A percentile compares a stretch with the other conserved stretches of the same genome.
Conservation (phyloP, 2,329 filamentous ascomycete genomes). For the Cryphonectria radicalis region DNA sequence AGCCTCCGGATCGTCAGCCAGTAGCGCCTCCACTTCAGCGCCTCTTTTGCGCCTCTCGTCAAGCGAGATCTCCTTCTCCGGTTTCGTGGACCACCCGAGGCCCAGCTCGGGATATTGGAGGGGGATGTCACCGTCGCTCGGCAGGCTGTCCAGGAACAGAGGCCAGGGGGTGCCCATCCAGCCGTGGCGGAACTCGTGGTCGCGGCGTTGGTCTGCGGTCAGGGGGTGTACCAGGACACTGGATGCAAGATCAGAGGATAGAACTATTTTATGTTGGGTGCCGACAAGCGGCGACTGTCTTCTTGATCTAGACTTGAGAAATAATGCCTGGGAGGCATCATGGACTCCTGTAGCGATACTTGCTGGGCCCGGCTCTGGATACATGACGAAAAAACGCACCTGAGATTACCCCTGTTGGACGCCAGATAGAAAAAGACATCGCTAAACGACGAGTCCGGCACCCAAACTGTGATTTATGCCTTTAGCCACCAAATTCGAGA, state of each 20-base stretch:
- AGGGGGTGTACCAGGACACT: conserved; percentile 41
- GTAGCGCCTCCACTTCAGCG: conserved; percentile 37
- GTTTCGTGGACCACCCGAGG: conserved; percentile 37
- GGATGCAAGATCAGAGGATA: background rate
- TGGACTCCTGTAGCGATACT: background rate
- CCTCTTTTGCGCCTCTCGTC: conserved; percentile 39
- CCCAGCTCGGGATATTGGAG: conserved; percentile 41
- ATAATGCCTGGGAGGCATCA: background rate
- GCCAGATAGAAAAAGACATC: conserved; percentile 42
- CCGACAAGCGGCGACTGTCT: background rate
- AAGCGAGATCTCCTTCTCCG: conserved; percentile 37
- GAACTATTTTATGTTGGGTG: background rate
- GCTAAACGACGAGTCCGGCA: conserved; percentile 41
- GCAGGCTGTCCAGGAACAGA: conserved; percentile 39
- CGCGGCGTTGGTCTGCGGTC: conserved; percentile 38
- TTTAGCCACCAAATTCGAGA: background rate
- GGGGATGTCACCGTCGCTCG: conserved; percentile 35
- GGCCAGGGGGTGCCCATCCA: conserved; percentile 43
- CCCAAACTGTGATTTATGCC: conserved; percentile 35
- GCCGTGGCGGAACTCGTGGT: conserved; percentile 40
- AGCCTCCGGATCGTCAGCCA: conserved; percentile 38
- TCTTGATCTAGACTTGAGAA: background rate
- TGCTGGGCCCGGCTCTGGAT: no score
- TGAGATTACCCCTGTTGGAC: conserved; percentile 38
- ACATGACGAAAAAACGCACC: conserved; percentile 29